These are phyloP conservation scores for Leccinum broughii DNA, from an alignment of 768 basidiomycete species.

Conservation along the genomic window DNA sequence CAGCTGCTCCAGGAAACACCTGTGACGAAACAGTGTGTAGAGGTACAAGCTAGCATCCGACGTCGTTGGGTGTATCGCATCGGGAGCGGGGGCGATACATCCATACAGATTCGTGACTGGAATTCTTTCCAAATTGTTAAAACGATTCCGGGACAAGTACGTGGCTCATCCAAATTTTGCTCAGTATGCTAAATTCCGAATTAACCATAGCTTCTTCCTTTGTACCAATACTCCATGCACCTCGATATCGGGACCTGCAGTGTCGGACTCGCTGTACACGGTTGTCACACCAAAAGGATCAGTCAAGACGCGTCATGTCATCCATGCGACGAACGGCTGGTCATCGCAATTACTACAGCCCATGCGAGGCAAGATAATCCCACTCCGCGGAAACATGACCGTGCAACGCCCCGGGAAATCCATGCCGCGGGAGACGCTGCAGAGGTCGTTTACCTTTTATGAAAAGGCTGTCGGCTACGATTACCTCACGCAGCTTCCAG, in stretches of 20 bases:
- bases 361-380: conserved; percentile 62
- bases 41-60: conserved; percentile 46
- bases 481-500: conserved; percentile 65
- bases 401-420: conserved; percentile 55
- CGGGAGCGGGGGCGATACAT: conserved; percentile 61
- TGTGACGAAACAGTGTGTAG: conserved; percentile 32
- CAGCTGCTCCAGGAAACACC: not conserved
- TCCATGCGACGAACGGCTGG: conserved; percentile 90
- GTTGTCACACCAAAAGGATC: conserved; percentile 63
- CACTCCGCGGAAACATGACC: conserved; percentile 62
- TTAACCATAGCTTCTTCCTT: conserved; percentile 50
- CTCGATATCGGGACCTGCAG: conserved; percentile 39
- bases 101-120: conserved; percentile 72
- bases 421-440: conserved; percentile 35
- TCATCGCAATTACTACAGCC: conserved; percentile 65
- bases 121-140: conserved; percentile 53
- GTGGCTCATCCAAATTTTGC: conserved; percentile 14
- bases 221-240: conserved; percentile 65
- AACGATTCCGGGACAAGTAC: conserved; percentile 47
- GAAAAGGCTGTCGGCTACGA: conserved; percentile 48
- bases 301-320: conserved; percentile 58
- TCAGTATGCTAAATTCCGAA: not conserved
- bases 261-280: conserved; percentile 41
- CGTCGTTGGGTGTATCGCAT: conserved; percentile 51
- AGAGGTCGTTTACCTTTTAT: conserved; percentile 60